A percentile compares a stretch with the other conserved stretches of the same genome.
Conservation (phyloP, 1,284 basidiomycete species). For the Wallemia hederae region DNA sequence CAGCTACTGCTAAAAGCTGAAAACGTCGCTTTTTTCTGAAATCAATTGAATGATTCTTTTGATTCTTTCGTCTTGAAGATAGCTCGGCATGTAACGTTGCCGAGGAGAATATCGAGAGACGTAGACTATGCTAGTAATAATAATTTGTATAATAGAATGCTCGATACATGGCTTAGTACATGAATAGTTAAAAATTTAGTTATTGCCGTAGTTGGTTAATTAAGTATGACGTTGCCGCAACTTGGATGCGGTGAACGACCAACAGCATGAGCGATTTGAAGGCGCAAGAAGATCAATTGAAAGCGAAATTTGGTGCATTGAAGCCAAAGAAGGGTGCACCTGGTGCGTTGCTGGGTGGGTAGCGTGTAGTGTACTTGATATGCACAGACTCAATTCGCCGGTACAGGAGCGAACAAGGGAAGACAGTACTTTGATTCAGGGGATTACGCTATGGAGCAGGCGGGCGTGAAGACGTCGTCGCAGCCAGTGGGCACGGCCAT, state of each 20-base stretch:
- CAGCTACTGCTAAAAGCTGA: no score
- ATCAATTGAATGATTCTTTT: no score
- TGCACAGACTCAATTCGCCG: background rate
- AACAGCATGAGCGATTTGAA: background rate
- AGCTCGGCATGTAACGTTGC: no score
- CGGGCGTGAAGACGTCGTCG: constrained; percentile 52
- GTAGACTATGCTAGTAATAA: no score
- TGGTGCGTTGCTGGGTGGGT: background rate
- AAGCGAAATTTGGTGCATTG: background rate
- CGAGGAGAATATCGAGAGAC: no score
- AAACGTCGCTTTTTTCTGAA: no score
- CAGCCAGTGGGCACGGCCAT: constrained; percentile 73
- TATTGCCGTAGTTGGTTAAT: background rate
- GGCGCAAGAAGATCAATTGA: background rate
- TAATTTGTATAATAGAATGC: no score
- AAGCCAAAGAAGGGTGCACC: background rate
- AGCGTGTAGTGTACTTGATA: background rate
- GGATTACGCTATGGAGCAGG: constrained; percentile 85
- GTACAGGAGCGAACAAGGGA: constrained; percentile 28
- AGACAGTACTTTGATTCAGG: constrained; percentile 96
- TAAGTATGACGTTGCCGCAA: background rate
- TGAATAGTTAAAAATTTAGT: background rate
- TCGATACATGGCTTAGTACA: no score
- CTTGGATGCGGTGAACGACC: background rate
- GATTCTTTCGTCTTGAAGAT: no score